Base-by-base conservation (phyloP, 345 rosid genomes). In the Lumnitzera racemosa region DNA sequence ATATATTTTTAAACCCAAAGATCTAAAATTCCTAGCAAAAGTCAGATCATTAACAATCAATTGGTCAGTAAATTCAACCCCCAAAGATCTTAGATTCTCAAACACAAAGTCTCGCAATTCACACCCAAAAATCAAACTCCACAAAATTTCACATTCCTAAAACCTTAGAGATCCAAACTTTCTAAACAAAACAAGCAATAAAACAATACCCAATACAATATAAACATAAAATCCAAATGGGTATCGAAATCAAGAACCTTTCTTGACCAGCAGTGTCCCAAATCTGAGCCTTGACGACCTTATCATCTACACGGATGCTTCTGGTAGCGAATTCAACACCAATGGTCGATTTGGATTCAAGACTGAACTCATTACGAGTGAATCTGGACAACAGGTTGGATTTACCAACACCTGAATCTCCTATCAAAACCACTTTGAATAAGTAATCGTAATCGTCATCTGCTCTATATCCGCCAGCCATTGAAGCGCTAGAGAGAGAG, bases 231-330 rank as follows among this genome's bases (percentile, higher is more conserved):
- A 15, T 48, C 4, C 24, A 1, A 54, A 14, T 13, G 15, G 3
- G 23, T 24, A 46, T 17, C 17, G 23, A 53, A 51, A 29, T 12
- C 16, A 25, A 25, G 17, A 62, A 82, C 92, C 92, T 85, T 61
- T 88, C 92, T 65, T 85, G 92, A 48, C 96, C 91, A 23, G 91
- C 91, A 25, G 91, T 88, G 67, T 88, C 96, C 96, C 91, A 88
- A 81, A 88, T 85, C 86, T 88, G 92, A 48, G 92, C 90, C 69
- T 88, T 88, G 68, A 88, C 84, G 68, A 83, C 63, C 78, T 88
- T 88, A 36, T 83, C 92, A 13, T 83, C 88, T 70, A 88, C 88
- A 24, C 72, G 83, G 61, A 88, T 75, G 68, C 88, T 88, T 51
- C 88, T 76, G 67, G 92, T 88, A 20, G 92, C 96, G 74, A 88